phyloP scores from a whole-genome alignment of 148 eudicot genomes.

The Vaccinium vitisidaea region DNA sequence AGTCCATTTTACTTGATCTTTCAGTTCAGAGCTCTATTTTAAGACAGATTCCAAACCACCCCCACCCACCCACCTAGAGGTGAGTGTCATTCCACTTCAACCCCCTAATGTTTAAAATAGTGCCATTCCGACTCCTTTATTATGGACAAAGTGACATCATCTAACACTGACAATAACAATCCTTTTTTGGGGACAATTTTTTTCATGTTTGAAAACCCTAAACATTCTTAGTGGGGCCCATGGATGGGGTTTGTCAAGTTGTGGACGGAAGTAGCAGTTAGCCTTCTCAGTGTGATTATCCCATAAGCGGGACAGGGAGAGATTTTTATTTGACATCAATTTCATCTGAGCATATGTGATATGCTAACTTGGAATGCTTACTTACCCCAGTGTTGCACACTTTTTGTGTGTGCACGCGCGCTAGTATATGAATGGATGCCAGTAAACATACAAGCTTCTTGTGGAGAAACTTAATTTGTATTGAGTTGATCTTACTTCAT shows the following conservation, averaged over 20 bases:
- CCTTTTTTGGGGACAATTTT: neutral
- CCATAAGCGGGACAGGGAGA: neutral
- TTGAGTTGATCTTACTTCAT: conserved; percentile 9
- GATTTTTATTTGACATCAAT: neutral
- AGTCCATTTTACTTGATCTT: neutral
- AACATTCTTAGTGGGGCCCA: neutral
- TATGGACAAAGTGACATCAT: neutral
- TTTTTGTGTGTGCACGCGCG: neutral
- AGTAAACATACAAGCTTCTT: neutral
- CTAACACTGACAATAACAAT: neutral
- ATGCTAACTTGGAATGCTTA: neutral
- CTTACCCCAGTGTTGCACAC: neutral
- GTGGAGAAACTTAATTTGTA: neutral
- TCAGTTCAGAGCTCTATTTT: neutral
- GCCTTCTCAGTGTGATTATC: neutral
- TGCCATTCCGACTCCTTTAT: neutral
- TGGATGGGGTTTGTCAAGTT: neutral
- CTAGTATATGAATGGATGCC: neutral
- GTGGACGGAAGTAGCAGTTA: neutral
- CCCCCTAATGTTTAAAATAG: neutral
- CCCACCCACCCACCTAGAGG: neutral
- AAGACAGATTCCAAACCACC: neutral
- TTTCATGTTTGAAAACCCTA: neutral
- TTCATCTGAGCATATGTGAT: neutral
- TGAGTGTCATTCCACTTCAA: neutral